A percentile compares a stretch with the other conserved stretches of the same genome.
Evolutionary conservation across 139 green algal species (phyloP).

Genomic region (Coccomyxa sp.): DNA sequence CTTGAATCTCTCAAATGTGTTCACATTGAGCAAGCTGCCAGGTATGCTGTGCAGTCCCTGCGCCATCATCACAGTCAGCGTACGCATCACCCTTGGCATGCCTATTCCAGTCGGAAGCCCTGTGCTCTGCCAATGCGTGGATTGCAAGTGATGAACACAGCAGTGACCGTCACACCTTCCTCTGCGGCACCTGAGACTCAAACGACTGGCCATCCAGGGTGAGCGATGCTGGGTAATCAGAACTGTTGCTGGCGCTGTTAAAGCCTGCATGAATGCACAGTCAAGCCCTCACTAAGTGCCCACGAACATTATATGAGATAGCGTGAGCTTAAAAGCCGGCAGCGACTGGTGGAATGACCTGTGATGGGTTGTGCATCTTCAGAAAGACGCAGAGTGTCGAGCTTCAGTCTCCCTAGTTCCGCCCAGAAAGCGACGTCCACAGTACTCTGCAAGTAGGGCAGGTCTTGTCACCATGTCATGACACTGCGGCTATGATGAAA

Average conservation of each 20-base stretch:
- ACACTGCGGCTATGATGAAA: not conserved
- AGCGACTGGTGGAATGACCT: constrained; percentile 3
- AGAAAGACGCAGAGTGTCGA: constrained; percentile 46
- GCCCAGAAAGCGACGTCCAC: constrained; percentile 82
- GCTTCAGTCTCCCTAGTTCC: constrained; percentile 66
- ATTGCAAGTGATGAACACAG: not conserved
- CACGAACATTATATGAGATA: not conserved
- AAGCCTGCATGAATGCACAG: not conserved
- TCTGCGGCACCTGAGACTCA: not conserved
- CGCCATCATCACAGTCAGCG: too few relatives aligned
- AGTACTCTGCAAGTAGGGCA: constrained; percentile 48
- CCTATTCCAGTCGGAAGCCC: too few relatives aligned
- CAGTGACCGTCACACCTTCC: not conserved
- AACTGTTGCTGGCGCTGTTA: constrained; percentile 7
- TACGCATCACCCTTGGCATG: too few relatives aligned
- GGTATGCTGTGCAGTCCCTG: not conserved
- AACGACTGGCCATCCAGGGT: constrained; percentile 13
- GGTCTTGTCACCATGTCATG: not conserved
- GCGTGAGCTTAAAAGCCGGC: not conserved
- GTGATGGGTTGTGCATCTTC: constrained; percentile 43
- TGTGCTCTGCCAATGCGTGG: not conserved
- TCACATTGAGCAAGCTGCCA: constrained; percentile 52
- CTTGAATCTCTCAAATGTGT: constrained; percentile 75
- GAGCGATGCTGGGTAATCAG: constrained; percentile 15
- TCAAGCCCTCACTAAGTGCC: not conserved